Percentiles rank a stretch among this genome's conserved stretches.
Evolutionary conservation across 2,329 filamentous ascomycete species (phyloP).

Genomic region (Colletotrichum sansevieriae): DNA sequence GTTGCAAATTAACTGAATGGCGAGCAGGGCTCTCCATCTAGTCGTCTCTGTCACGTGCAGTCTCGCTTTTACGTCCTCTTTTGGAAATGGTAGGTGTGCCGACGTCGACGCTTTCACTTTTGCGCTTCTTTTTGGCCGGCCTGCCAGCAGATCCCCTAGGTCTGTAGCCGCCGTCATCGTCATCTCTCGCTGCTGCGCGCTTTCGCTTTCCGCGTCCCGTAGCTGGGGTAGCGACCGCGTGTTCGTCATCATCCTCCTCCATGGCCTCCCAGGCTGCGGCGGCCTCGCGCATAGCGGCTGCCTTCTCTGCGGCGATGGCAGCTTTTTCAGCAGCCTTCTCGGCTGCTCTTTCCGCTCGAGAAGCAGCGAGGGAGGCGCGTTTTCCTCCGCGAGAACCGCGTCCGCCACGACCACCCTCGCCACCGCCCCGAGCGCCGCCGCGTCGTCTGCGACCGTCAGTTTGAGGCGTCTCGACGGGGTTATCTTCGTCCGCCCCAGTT

Average conservation of each 20-base stretch:
- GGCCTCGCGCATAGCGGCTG: constrained; percentile 48
- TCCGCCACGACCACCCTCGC: constrained; percentile 36
- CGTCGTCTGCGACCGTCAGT: constrained; percentile 44
- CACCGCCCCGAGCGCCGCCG: constrained; percentile 39
- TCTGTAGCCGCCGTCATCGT: constrained; percentile 71
- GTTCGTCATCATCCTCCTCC: constrained; percentile 32
- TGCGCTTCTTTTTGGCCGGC: constrained; percentile 70
- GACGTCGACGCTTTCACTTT: constrained; percentile 60
- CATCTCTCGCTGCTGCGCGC: constrained; percentile 51
- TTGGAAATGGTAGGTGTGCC: constrained; percentile 49
- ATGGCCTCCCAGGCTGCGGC: constrained; percentile 41
- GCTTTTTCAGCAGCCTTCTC: constrained; percentile 54
- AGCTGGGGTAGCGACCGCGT: constrained; percentile 49
- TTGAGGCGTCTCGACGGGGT: constrained; percentile 49
- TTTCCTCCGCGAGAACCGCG: constrained; percentile 43
- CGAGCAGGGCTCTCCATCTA: constrained; percentile 1
- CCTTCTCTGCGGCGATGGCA: constrained; percentile 47
- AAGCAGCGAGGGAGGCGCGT: constrained; percentile 50
- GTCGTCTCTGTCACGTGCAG: constrained; percentile 31
- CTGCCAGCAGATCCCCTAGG: constrained; percentile 66
- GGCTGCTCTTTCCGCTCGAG: constrained; percentile 51
- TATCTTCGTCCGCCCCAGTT: constrained; percentile 54
- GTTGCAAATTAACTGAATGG: too few species aligned
- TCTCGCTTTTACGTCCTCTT: constrained; percentile 51
- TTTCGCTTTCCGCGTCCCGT: constrained; percentile 60